These are phyloP conservation scores for Colletotrichum sp. DNA, from an alignment of 2,329 filamentous ascomycete genomes.

Conservation along the genomic window DNA sequence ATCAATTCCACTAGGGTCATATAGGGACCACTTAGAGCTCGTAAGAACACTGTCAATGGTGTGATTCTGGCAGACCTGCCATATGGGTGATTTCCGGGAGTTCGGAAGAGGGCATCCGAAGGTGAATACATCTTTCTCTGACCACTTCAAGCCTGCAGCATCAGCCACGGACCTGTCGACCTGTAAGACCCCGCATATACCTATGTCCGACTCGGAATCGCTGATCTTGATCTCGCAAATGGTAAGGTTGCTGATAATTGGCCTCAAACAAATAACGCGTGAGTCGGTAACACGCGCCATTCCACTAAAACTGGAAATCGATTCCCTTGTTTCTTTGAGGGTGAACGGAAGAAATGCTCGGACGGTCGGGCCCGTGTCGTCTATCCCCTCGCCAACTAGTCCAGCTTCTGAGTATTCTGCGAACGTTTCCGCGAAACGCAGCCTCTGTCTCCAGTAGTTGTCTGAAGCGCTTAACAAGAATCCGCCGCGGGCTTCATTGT, in stretches of 20 bases:
- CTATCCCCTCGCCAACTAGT: not conserved
- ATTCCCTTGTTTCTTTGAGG: not conserved
- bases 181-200: not conserved
- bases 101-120: no score
- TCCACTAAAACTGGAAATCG: accelerated
- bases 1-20: no score
- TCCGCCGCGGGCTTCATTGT: no score
- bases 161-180: not conserved
- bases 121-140: not conserved
- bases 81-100: no score
- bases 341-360: not conserved
- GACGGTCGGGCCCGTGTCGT: not conserved
- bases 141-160: not conserved
- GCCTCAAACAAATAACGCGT: not conserved
- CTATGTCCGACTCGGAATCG: not conserved
- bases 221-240: not conserved
- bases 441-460: not conserved
- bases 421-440: not conserved
- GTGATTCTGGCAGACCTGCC: no score
- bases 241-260: not conserved
- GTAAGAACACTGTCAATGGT: no score
- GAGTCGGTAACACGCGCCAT: not conserved
- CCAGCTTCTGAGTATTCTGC: not conserved
- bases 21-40: no score
- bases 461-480: no score